Evolutionary conservation across 148 eudicot species (phyloP), one percentile per base, ranked within the genome.

Genomic region (Agrostemma githago): DNA sequence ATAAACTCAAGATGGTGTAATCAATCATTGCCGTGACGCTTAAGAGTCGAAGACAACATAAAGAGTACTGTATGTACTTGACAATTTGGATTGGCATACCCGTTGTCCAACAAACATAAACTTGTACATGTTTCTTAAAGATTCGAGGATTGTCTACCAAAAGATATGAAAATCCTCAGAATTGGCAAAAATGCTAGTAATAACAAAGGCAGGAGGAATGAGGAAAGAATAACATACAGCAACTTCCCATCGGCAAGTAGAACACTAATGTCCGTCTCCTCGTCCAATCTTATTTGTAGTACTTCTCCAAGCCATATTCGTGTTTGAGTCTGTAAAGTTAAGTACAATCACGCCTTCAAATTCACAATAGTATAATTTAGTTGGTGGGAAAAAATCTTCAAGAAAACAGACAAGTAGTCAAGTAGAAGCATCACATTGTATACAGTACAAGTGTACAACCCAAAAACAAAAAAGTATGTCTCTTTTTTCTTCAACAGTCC

Each of bases 231-330:
- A 72, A 34, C 97, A 21, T 81, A 92, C 97, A 92, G 86, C 38
- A 92, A 78, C 79, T 88, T 88, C 51, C 97, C 97, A 76, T 92
- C 97, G 37, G 88, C 92, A 80, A 92, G 92, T 76, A 92, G 76
- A 72, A 88, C 94, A 51, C 87, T 72, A 60, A 92, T 82, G 70
- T 74, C 72, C 26, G 80, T 56, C 40, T 80, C 78, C 72, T 83
- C 89, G 78, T 89, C 89, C 74, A 92, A 82, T 77, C 90, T 80
- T 43, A 76, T 86, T 37, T 76, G 83, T 70, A 89, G 76, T 51
- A 92, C 86, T 82, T 89, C 97, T 70, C 97, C 94, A 68, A 92
- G 90, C 97, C 97, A 92, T 75, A 88, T 92, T 74, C 90, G 84
- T 73, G 97, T 83, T 82, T 89, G 94, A 67, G 80, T 88, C 97